Base-by-base conservation (phyloP, 1,284 basidiomycete species). In the Cryptococcus sp. region DNA sequence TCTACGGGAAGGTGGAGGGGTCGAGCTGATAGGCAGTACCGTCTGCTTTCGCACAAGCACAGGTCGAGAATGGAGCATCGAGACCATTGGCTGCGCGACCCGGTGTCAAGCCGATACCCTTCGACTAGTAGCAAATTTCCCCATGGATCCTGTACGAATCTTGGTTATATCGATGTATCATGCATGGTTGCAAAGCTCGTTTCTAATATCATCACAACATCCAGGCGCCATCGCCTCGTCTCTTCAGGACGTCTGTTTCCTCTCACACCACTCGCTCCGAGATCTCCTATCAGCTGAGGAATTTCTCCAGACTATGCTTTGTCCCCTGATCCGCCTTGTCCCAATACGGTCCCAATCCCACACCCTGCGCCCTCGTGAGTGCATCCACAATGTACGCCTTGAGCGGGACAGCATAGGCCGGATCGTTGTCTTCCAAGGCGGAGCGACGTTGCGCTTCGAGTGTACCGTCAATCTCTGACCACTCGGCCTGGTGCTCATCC, bases 101-200 rank as follows among this genome's bases (percentile, higher is more conserved):
- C 3, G 83, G 80, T 2, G 82, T 89, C 59, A 76, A 84, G 48
- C 85, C 86, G 21, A 84, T 90, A n/a, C 87, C 87, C 0, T 91
- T 91, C 62, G 87, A 56, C 25, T 54, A n/a, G n/a, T n/a, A n/a
- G n/a, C n/a, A n/a, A n/a, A n/a, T n/a, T n/a, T n/a, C n/a, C n/a
- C n/a, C n/a, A n/a, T n/a, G n/a, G n/a, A n/a, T n/a, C n/a, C n/a
- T n/a, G n/a, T n/a, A n/a, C n/a, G n/a, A n/a, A 32, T 32, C 31
- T 9, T 32, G 31, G 31, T 32, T 32, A 32, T 16, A 9, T 32
- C 9, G 31, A 9, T 9, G 9, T 32, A 32, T 32, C 9, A 32
- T 32, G n/a, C n/a, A n/a, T n/a, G n/a, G n/a, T n/a, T n/a, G n/a
- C n/a, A n/a, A n/a, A n/a, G n/a, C n/a, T n/a, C n/a, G n/a, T n/a